Percentiles rank a stretch among this genome's conserved stretches.
These are phyloP conservation scores for Leucocoprinus leucothites DNA, from an alignment of 768 basidiomycete species.

Conservation along the genomic window DNA sequence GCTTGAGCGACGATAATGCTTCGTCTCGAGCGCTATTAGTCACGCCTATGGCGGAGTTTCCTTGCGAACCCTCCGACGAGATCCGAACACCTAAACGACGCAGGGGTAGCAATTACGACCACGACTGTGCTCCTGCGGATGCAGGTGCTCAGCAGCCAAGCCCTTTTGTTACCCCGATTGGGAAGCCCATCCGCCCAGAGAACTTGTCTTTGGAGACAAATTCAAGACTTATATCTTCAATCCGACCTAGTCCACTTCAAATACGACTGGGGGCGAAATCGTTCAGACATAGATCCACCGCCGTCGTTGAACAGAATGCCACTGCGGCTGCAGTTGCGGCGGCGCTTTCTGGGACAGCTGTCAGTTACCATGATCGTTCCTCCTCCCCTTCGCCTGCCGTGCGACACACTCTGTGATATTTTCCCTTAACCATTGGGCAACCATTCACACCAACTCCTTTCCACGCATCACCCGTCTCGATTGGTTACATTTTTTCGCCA, in stretches of 20 bases:
- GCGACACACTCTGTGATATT: background rate
- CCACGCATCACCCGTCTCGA: too few species aligned
- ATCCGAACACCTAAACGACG: constrained; percentile 5
- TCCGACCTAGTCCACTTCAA: background rate
- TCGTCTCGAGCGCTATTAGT: background rate
- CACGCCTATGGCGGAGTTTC: background rate
- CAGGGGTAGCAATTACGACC: background rate
- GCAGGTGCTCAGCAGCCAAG: background rate
- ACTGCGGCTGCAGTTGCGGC: constrained; percentile 10
- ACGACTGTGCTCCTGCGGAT: background rate
- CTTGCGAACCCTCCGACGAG: background rate
- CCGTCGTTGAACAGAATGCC: background rate
- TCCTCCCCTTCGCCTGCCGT: background rate
- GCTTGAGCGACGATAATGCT: background rate
- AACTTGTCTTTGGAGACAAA: background rate
- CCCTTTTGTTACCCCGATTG: background rate
- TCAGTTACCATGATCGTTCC: background rate
- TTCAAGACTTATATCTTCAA: too few species aligned
- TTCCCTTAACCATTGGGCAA: background rate
- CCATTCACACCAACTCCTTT: too few species aligned
- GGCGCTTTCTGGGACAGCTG: background rate
- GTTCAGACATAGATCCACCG: background rate
- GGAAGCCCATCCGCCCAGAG: background rate
- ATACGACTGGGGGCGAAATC: background rate
- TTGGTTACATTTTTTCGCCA: too few species aligned